Percentiles rank a stretch among this genome's conserved stretches.
Conservation (phyloP, 129 eudicot genomes). For the Centrapalus pauciflorus region DNA sequence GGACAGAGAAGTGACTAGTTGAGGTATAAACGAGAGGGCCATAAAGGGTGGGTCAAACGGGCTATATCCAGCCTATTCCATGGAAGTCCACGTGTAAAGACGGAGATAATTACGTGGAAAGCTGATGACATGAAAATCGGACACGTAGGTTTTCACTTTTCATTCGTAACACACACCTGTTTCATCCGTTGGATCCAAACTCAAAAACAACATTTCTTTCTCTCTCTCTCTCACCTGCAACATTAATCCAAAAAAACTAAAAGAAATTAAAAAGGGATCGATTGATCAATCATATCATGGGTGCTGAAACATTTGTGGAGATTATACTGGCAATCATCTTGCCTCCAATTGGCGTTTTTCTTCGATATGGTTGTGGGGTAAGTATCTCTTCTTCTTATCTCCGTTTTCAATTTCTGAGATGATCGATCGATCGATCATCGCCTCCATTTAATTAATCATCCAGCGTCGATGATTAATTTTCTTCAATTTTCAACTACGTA, state of each 20-base stretch:
- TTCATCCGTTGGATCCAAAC: constrained; percentile 9
- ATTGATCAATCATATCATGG: constrained; percentile 21
- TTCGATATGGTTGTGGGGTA: constrained; percentile 87
- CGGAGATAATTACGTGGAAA: constrained; percentile 5
- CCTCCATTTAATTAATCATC: not conserved
- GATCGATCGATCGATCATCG: not conserved
- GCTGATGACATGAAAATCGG: not conserved
- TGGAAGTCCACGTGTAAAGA: constrained; percentile 17
- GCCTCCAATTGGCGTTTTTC: constrained; percentile 93
- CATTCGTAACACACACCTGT: constrained; percentile 16
- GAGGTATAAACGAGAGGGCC: too few relatives aligned
- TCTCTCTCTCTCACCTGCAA: not conserved
- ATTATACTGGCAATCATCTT: constrained; percentile 65
- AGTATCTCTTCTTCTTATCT: not conserved
- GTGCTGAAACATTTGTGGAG: constrained; percentile 66
- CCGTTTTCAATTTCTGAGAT: not conserved
- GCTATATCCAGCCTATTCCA: not conserved
- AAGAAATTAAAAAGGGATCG: not conserved
- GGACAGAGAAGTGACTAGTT: too few relatives aligned
- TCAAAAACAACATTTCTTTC: constrained; percentile 1
- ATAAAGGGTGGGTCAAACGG: not conserved
- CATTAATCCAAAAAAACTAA: not conserved
- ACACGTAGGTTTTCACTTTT: constrained; percentile 23
- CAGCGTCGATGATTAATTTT: too few relatives aligned
- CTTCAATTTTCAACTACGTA: too few relatives aligned